Evolutionary conservation across 108 stramenopile genomes (phyloP), one percentile per base, ranked within the genome.

Genomic region (Cylindrotheca fusiformis): DNA sequence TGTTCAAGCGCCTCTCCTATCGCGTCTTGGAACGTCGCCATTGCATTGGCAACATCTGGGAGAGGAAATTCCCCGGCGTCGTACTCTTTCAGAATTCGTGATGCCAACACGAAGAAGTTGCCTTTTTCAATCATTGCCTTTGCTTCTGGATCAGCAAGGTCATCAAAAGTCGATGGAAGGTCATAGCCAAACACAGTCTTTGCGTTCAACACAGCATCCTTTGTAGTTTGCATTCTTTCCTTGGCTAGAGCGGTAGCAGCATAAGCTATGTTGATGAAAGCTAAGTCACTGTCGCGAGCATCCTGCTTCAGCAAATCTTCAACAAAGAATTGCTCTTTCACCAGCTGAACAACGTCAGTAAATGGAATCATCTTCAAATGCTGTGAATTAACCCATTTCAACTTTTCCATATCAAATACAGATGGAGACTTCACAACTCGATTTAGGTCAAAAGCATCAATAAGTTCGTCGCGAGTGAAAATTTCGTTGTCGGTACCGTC

Each of bases 401-500:
- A 84, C 73, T 98, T 98, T 44, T 87, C 87, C 87, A 95, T 94
- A 67, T 98, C 97, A 69, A 98, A 98, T 6, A 98, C 90, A 24
- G 93, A 91, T 0, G 97, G 88, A 59, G 89, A 93, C 74, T 95
- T 96, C 14, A 97, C 94, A 22, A 96, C 93, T 41, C 96, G 90
- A 57, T 91, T 60, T 48, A 97, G 65, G 36, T 95, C 93, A 67
- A 97, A 98, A 6, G 83, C 85, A 47, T 98, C 92, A 55, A 96
- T 91, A n/a, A 98, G 72, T 68, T 98, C 97, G 41, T 96, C 91
- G 17, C 94, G 73, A 1, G 93, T 81, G 66, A 93, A 98, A 26
- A 98, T 95, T 62, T 98, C 97, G 74, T 97, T 85, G 41, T 96
- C 95, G 1, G 95, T 95, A n/a, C 97, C 97, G 62, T 95, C 95